phyloP scores from a whole-genome alignment of 2,329 filamentous ascomycete species.

The Tolypocladium nubicola region DNA sequence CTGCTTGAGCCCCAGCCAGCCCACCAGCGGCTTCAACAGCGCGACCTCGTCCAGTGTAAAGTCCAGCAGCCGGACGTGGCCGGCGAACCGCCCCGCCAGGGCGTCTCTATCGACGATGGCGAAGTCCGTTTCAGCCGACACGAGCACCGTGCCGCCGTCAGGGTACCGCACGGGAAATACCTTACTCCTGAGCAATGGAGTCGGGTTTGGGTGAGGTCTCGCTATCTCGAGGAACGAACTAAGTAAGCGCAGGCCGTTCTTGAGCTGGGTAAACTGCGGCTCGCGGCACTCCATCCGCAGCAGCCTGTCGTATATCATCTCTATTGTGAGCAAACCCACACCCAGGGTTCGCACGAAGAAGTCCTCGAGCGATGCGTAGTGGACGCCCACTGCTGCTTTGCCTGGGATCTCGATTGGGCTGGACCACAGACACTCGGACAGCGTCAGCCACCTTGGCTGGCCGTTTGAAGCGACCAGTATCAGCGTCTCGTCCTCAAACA shows the following conservation, averaged over 20 bases:
- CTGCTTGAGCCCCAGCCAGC: slow-evolving; percentile 19
- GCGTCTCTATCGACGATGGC: slow-evolving; percentile 22
- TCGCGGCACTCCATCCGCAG: slow-evolving; percentile 6
- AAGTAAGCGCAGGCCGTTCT: slow-evolving; percentile 18
- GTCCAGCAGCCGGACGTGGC: slow-evolving; percentile 20
- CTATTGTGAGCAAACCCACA: slow-evolving; percentile 15
- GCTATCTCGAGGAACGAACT: slow-evolving; percentile 17
- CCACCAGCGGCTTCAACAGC: slow-evolving; percentile 17
- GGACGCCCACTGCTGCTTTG: slow-evolving; percentile 13
- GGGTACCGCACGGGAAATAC: slow-evolving; percentile 15
- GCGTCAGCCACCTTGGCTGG: slow-evolving; percentile 14
- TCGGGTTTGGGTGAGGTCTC: background rate
- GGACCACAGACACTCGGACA: slow-evolving; percentile 22
- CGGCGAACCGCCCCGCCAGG: slow-evolving; percentile 14
- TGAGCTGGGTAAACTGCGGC: slow-evolving; percentile 11
- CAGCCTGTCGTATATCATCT: slow-evolving; percentile 21
- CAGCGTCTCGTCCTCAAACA: slow-evolving; percentile 5
- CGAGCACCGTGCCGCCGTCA: slow-evolving; percentile 5
- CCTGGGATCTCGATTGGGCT: slow-evolving; percentile 16
- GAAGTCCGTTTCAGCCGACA: slow-evolving; percentile 13
- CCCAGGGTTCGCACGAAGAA: slow-evolving; percentile 20
- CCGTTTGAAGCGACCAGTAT: slow-evolving; percentile 3
- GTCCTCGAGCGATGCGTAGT: slow-evolving; percentile 16
- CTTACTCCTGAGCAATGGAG: slow-evolving; percentile 2
- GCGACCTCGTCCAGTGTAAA: slow-evolving; percentile 22